Evolutionary conservation across 2,329 filamentous ascomycete species (phyloP), one percentile per base, ranked within the genome.

Genomic region (Neonectria faginata): DNA sequence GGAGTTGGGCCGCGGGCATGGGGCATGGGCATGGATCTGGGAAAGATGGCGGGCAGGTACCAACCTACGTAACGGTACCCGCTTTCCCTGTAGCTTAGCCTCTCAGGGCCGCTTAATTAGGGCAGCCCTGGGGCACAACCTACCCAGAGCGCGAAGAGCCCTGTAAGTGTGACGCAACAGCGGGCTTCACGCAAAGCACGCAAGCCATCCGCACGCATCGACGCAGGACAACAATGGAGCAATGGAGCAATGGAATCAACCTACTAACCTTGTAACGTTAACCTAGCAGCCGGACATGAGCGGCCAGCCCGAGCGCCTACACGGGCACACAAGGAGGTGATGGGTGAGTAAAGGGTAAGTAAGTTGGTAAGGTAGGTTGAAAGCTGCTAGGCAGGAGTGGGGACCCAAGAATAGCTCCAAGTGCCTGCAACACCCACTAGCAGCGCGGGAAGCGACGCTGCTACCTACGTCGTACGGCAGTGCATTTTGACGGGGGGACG

Each of bases 21-120:
- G 58, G 58, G 33, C 45, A 61, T 45, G 41, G 41, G 54, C 48
- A 44, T 29, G 52, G 53, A 29, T 56, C 25, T 56, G 41, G 22
- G n/a, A 29, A 22, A 16, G 56, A 59, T 59, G 61, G 61, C 54
- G 29, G 44, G 12, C 41, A 39, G 48, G 60, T 64, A 64, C 56
- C 56, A 14, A 42, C 47, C 56, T 64, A 64, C 51, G 61, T 59
- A 56, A 64, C 45, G 47, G 56, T 64, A 64, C 60, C 53, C 53
- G 36, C 53, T 41, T 50, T 42, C 39, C 11, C 29, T 36, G 51
- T 54, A 41, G n/a, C 55, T 33, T 45, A 27, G 56, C 36, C 39
- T 42, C 39, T 58, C 20, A 52, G n/a, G 29, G 31, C 33, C 56
- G 50, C 48, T 52, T 50, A 58, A 36, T 41, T 33, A 58, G 47